Evolutionary conservation across 768 basidiomycete genomes (phyloP).

Genomic region (Mycena galericulata): DNA sequence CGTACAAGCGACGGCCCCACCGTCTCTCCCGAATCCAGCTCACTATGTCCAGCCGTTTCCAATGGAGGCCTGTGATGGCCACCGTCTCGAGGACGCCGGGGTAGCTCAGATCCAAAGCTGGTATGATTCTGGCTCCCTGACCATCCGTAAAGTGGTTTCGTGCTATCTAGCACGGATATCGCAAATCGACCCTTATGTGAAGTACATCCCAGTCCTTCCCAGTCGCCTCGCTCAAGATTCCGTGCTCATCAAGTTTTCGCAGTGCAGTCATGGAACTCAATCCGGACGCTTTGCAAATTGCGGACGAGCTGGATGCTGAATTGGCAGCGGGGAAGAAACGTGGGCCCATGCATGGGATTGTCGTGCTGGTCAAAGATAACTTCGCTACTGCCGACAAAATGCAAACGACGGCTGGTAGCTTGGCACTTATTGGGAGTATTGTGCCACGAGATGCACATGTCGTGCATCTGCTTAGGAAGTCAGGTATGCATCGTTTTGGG

Average conservation of each 20-base stretch:
- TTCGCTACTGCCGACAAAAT: slow-evolving; percentile 36
- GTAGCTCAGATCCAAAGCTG: slow-evolving; percentile 32
- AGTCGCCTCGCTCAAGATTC: too few relatives aligned
- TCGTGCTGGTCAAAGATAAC: slow-evolving; percentile 36
- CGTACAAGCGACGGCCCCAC: background rate
- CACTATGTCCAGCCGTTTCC: slow-evolving; percentile 33
- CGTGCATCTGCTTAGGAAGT: slow-evolving; percentile 27
- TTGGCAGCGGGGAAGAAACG: slow-evolving; percentile 29
- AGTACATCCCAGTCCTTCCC: slow-evolving; percentile 1
- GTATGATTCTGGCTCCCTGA: slow-evolving; percentile 24
- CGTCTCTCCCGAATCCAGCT: slow-evolving; percentile 10
- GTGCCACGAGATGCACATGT: slow-evolving; percentile 38
- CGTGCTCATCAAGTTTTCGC: background rate
- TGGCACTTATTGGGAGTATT: slow-evolving; percentile 33
- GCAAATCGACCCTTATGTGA: slow-evolving; percentile 28
- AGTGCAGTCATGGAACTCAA: slow-evolving; percentile 36
- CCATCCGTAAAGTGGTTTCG: slow-evolving; percentile 25
- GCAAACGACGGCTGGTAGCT: slow-evolving; percentile 36
- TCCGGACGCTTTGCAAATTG: slow-evolving; percentile 30
- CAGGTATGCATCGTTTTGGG: slow-evolving; percentile 1
- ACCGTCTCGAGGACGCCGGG: slow-evolving; percentile 30
- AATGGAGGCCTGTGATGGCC: slow-evolving; percentile 31
- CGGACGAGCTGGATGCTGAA: slow-evolving; percentile 32
- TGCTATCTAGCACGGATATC: slow-evolving; percentile 31
- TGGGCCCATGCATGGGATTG: slow-evolving; percentile 34